A percentile compares a stretch with the other conserved stretches of the same genome.
These are phyloP conservation scores for Phialophora tarda DNA, from an alignment of 2,329 filamentous ascomycete genomes.

Conservation along the genomic window DNA sequence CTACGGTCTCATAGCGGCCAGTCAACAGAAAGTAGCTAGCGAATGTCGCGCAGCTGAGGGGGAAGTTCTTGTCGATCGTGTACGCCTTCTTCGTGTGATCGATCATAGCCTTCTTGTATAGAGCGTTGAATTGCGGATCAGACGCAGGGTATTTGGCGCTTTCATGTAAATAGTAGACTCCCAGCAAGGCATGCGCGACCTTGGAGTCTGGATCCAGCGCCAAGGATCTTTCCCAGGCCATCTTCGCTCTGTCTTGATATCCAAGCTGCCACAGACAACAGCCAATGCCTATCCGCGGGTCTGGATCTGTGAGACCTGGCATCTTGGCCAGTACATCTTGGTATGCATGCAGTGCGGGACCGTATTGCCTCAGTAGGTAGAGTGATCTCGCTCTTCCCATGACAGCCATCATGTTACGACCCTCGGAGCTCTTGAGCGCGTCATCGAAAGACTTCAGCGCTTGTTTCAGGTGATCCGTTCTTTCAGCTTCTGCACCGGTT, in stretches of 20 bases:
- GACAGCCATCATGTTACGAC: conserved; percentile 88
- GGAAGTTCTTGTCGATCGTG: conserved; percentile 89
- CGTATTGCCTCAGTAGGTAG: conserved; percentile 84
- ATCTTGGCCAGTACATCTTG: conserved; percentile 86
- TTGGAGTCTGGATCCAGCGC: conserved; percentile 77
- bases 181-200: conserved; percentile 86
- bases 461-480: conserved; percentile 77
- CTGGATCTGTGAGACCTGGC: conserved; percentile 86
- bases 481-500: conserved; percentile 67
- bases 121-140: conserved; percentile 79
- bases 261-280: conserved; percentile 97
- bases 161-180: conserved; percentile 84
- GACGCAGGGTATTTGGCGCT: conserved; percentile 82
- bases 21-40: conserved; percentile 86
- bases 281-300: conserved; percentile 93
- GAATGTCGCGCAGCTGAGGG: conserved; percentile 88
- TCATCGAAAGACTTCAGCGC: conserved; percentile 95
- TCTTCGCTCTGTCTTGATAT: conserved; percentile 88
- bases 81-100: conserved; percentile 93
- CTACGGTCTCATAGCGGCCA: conserved; percentile 79
- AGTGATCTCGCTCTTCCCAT: conserved; percentile 87
- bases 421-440: conserved; percentile 80
- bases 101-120: conserved; percentile 94
- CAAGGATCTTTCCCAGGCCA: conserved; percentile 85
- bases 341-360: conserved; percentile 81